phyloP scores from a whole-genome alignment of 768 basidiomycete genomes.

The Lactarius evosmus region DNA sequence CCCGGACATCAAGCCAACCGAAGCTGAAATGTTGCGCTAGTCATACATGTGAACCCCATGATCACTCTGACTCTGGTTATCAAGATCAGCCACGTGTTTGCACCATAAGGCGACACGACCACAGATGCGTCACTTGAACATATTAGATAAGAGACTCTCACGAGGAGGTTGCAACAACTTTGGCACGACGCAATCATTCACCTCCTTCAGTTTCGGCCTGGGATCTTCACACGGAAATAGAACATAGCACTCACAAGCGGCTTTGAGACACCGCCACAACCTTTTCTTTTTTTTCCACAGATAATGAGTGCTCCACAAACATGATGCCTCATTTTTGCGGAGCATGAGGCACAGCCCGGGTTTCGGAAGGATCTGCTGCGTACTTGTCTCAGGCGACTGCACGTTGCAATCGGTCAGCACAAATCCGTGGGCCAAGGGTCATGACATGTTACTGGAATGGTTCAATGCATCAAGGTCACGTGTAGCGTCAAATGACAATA shows the following conservation, averaged over 20 bases:
- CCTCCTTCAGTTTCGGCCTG: neutral
- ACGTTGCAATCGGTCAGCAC: neutral
- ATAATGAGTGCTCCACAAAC: neutral
- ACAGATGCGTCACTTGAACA: neutral
- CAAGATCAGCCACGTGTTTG: neutral
- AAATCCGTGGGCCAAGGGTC: neutral
- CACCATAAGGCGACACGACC: neutral
- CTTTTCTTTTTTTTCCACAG: neutral
- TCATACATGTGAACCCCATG: neutral
- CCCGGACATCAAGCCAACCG: neutral
- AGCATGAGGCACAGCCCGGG: neutral
- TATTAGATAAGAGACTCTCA: neutral
- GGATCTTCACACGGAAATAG: neutral
- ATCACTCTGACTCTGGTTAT: neutral
- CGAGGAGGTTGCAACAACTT: too few relatives aligned
- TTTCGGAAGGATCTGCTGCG: neutral
- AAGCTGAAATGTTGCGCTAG: neutral
- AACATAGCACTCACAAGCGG: neutral
- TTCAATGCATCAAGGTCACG: neutral
- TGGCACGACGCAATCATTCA: neutral
- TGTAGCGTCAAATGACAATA: neutral
- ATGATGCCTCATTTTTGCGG: neutral
- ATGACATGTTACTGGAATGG: neutral
- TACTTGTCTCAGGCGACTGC: neutral
- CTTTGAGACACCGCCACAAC: too few relatives aligned